Conservation (phyloP, 2,329 filamentous ascomycete genomes). For the Fusarium cicatricum region DNA sequence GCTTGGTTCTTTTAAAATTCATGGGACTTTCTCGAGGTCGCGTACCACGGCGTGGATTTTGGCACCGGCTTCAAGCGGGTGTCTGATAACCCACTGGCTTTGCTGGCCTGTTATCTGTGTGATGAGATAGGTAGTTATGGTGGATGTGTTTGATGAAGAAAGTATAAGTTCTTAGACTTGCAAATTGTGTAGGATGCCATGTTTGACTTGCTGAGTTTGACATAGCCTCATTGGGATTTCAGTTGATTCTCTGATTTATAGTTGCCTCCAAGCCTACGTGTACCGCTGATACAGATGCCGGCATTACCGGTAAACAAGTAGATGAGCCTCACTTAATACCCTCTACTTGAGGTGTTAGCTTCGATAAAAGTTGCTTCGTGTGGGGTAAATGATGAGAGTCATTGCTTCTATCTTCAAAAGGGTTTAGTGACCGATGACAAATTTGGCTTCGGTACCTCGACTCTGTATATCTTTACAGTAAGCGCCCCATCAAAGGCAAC, state of each 20-base stretch:
- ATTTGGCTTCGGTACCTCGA: background rate
- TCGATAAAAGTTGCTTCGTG: constrained; percentile 28
- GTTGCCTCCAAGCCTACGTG: background rate
- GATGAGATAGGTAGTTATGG: constrained; percentile 47
- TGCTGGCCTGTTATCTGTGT: constrained; percentile 48
- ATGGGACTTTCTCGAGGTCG: constrained; percentile 42
- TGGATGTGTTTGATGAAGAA: background rate
- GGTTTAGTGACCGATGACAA: background rate
- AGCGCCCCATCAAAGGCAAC: constrained; percentile 8
- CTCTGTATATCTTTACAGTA: background rate
- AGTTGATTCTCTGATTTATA: background rate
- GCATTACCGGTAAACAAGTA: no score
- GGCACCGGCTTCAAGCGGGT: constrained; percentile 46
- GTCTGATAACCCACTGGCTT: constrained; percentile 42
- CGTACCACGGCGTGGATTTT: constrained; percentile 50
- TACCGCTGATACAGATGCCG: background rate
- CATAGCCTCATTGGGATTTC: no score
- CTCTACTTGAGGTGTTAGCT: background rate
- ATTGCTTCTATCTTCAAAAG: background rate
- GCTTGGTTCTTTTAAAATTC: constrained; percentile 35
- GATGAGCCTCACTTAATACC: no score
- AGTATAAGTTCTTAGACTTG: no score
- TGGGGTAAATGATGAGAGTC: constrained; percentile 8
- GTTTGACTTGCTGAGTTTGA: no score
- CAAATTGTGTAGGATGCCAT: no score